A percentile compares a stretch with the other conserved stretches of the same genome.
phyloP scores from a whole-genome alignment of 2,329 filamentous ascomycete genomes.

The Paramyrothecium roridum region DNA sequence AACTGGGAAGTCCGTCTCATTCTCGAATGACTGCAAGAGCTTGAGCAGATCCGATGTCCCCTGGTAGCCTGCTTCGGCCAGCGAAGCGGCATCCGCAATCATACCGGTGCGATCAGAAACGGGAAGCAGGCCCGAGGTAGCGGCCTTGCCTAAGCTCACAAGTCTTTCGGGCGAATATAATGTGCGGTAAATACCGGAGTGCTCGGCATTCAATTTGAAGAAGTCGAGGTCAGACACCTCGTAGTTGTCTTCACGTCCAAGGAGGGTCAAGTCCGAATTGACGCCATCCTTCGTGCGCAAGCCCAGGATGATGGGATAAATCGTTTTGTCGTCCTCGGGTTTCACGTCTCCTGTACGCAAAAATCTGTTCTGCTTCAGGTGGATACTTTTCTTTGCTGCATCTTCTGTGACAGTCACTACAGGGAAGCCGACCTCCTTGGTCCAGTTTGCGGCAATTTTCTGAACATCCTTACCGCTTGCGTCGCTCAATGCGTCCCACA shows the following conservation, averaged over 20 bases:
- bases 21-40: slow-evolving; percentile 78
- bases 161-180: slow-evolving; percentile 82
- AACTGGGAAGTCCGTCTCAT: slow-evolving; percentile 85
- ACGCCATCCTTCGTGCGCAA: slow-evolving; percentile 82
- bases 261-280: slow-evolving; percentile 66
- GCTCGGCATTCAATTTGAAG: slow-evolving; percentile 95
- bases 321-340: slow-evolving; percentile 82
- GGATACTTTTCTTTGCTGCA: slow-evolving; percentile 67
- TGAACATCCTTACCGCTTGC: slow-evolving; percentile 90
- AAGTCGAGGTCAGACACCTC: slow-evolving; percentile 79
- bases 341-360: slow-evolving; percentile 88
- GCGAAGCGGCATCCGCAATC: slow-evolving; percentile 87
- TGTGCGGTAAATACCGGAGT: slow-evolving; percentile 88
- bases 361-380: slow-evolving; percentile 93
- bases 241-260: slow-evolving; percentile 67
- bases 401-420: slow-evolving; percentile 76
- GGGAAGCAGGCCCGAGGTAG: slow-evolving; percentile 65
- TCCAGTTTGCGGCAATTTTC: slow-evolving; percentile 93
- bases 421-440: slow-evolving; percentile 91
- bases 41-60: slow-evolving; percentile 88
- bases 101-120: slow-evolving; percentile 93
- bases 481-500: slow-evolving; percentile 84
- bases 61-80: slow-evolving; percentile 87
- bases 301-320: slow-evolving; percentile 88
- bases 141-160: slow-evolving; percentile 82